Base-by-base conservation (phyloP, 805 yeast genomes). In the Zygosaccharomyces kombuchaensis region DNA sequence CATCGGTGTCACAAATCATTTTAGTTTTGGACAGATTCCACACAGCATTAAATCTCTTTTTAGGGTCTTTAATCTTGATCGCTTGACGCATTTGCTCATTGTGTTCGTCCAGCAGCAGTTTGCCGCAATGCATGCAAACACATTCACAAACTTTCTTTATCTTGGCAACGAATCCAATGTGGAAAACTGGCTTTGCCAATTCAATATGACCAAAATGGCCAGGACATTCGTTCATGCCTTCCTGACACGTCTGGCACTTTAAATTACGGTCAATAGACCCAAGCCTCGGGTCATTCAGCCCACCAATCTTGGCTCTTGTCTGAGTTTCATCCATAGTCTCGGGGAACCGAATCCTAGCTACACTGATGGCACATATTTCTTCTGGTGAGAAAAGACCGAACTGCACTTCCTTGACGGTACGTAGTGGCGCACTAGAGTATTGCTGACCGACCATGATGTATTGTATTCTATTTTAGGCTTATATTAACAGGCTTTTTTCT, bases 131-230 rank as follows among this genome's bases (percentile, higher is more conserved):
- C 89, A 93, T 90, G 74, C 99, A 93, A 25, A 91, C 91, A 71
- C 93, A 86, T 67, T 93, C 99, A 67, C 96, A 85, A 31, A 88
- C 87, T 67, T 93, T 93, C 66, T 93, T 93, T 61, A 93, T 91
- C 65, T 87, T 91, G 39, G 95, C 79, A 60, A 93, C 81, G 68
- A 88, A 93, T 38, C 96, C 99, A 66, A 93, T 88, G 68, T 93
- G 99, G 71, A 93, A 93, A 31, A 93, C 99, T 10, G 99, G 99
- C 66, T 91, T 93, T 29, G 99, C 98, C 54, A 93, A 76, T 66
- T 93, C 99, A 51, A 93, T 93, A 64, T 93, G 99, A 56, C 99
- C 99, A 70, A 93, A 93, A 72, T 93, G 99, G 49, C 99, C 99
- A 0, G 98, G 98, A 70, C 99, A 93, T 67, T 93, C 98, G 50